Base-by-base conservation (phyloP, 2,329 filamentous ascomycete genomes). In the Colletotrichum sp. region DNA sequence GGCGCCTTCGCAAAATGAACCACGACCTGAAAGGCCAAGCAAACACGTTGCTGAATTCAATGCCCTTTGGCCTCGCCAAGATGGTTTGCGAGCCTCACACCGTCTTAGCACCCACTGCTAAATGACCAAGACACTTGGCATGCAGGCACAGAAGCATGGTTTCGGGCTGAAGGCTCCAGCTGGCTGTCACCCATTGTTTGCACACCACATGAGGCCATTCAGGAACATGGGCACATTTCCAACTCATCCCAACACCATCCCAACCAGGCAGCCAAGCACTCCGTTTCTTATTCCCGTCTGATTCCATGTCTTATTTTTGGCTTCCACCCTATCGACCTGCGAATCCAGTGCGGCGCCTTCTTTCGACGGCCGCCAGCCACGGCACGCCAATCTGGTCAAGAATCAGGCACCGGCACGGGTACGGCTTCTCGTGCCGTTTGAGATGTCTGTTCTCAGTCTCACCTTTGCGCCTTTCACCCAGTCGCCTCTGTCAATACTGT, bases 271-370 rank as follows among this genome's bases (percentile, higher is more conserved):
- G 68, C 72, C 60, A 60, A 69, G 70, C 1, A 34, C 1, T 7
- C 21, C 15, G 10, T 75, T 72, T 26, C 72, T 75, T 72, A 72
- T 72, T 75, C 55, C 32, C 30, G 21, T 75, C 32, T 34, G 34
- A 34, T 49, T 34, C 18, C 21, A 16, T 7, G 21, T 36, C 63
- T 52, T 68, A 44, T 36, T 69, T 60, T 72, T 32, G 34, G 36
- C 16, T 26, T 62, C 34, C 39, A 18, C 44, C 69, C 5, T 6
- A 36, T 34, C 32, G 52, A 60, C 32, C 52, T 24, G 10, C 52
- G 16, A 26, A 36, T 59, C 52, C 30, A 32, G n/a, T 28, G 49
- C 36, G 36, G 63, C 34, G 62, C 32, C 30, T n/a, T 30, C 63
- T 36, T 65, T 65, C n/a, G n/a, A 44, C 28, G 55, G 24, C 55